Evolutionary conservation across 2,329 filamentous ascomycete species (phyloP), one percentile per base, ranked within the genome.

Genomic region (Aspergillus pseudoterreus): DNA sequence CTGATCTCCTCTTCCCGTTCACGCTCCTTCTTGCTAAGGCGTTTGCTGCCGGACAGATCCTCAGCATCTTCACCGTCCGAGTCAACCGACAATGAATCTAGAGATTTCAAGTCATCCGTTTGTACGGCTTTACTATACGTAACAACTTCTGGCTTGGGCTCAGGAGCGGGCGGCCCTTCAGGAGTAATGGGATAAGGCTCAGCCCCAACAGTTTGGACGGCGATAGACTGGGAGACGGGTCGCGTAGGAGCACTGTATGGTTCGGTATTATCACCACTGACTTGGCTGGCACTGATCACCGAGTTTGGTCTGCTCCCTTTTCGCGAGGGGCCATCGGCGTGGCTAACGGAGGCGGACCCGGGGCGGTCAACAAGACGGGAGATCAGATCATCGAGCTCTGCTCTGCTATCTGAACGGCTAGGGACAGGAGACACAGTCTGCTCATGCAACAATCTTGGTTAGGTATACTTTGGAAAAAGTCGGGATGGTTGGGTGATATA

Each of bases 81-180:
- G 27, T 82, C 82, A 8, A 83, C 80, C 44, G 79, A 78, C 1
- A 79, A 73, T 30, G 79, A 76, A 32, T 78, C 75, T 24, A 80
- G 75, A 51, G 78, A 72, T 15, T 79, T 77, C 83, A 88, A 88
- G 56, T 86, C 84, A 63, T 87, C 84, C 14, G 94, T 96, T 72
- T 99, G 95, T 19, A 97, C 91, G 50, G 86, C 92, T 75, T 96
- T 97, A 79, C 89, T 97, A 78, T 99, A 99, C 48, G 91, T 95
- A 66, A 95, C 91, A 53, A 95, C 79, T 71, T 99, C 94, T 58
- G 75, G 75, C 61, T 75, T 78, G 47, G 72, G 67, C 57, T 78
- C 64, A 63, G 69, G 66, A 59, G 65, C 51, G 9, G 59, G 87
- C 83, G 50, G 86, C 82, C 32, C 88, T 70, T 96, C 92, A 72